Evolutionary conservation across 805 yeast species (phyloP).

Genomic region (Ogataea kodamae): DNA sequence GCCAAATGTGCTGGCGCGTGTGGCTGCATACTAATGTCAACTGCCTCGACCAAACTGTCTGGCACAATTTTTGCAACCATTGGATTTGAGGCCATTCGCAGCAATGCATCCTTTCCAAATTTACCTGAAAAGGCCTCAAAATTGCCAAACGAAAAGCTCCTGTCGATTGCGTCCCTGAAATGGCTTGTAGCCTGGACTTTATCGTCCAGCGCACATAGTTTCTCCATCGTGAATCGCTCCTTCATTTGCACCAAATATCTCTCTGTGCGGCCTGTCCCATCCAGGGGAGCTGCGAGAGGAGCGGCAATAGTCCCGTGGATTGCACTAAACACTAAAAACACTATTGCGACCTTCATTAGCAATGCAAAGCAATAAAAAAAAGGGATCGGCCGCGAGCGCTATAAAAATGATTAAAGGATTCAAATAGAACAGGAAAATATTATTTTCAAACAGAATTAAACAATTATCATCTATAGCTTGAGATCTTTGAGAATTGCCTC

Average conservation of each 20-base stretch:
- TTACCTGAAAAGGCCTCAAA: slow-evolving; percentile 70
- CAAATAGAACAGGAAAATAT: slow-evolving; percentile 9
- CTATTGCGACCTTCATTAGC: slow-evolving; percentile 7
- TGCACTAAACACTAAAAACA: slow-evolving; percentile 3
- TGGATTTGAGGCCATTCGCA: slow-evolving; percentile 52
- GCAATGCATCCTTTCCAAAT: slow-evolving; percentile 46
- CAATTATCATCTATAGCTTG: slow-evolving; percentile 2
- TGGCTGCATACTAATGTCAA: slow-evolving; percentile 41
- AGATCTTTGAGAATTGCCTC: slow-evolving; percentile 35
- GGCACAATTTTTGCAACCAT: slow-evolving; percentile 66
- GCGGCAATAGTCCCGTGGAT: slow-evolving; percentile 5
- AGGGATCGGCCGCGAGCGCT: slow-evolving; percentile 10
- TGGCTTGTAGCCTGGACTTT: slow-evolving; percentile 35
- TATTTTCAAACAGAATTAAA: slow-evolving; percentile 3
- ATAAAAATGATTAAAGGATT: slow-evolving; percentile 5
- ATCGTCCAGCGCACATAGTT: slow-evolving; percentile 44
- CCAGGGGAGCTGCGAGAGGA: slow-evolving; percentile 5
- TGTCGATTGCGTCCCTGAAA: slow-evolving; percentile 44
- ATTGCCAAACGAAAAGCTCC: slow-evolving; percentile 61
- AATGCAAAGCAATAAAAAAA: slow-evolving; percentile 10
- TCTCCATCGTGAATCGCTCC: slow-evolving; percentile 45
- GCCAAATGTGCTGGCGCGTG: slow-evolving; percentile 54
- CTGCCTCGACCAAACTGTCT: slow-evolving; percentile 59
- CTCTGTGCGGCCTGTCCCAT: slow-evolving; percentile 12
- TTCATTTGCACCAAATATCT: slow-evolving; percentile 51